phyloP scores from a whole-genome alignment of 2,329 filamentous ascomycete species.

The Rhytidhysteron rufulum region DNA sequence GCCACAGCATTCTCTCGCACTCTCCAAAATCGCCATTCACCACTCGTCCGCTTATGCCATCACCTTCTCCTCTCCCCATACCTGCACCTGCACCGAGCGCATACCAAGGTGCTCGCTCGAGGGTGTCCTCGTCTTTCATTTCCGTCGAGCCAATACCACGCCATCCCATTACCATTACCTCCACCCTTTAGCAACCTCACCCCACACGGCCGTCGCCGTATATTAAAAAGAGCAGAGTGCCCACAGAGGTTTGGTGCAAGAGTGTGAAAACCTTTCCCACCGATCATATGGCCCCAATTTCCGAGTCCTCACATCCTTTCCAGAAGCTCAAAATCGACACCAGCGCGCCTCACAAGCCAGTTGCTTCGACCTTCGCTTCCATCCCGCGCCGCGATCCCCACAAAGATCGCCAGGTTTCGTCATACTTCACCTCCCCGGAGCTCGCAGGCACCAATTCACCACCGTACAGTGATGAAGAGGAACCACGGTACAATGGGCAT shows the following conservation, averaged over 20 bases:
- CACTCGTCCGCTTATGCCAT: not conserved
- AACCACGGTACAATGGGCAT: slow-evolving; percentile 12
- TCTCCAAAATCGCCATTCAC: no score
- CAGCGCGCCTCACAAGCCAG: slow-evolving; percentile 28
- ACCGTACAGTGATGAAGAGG: slow-evolving; percentile 15
- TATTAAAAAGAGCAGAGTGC: slow-evolving; percentile 18
- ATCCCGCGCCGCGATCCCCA: slow-evolving; percentile 26
- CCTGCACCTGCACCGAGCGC: slow-evolving; percentile 3
- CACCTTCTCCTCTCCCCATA: not conserved
- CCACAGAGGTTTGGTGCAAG: slow-evolving; percentile 30
- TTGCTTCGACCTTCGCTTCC: slow-evolving; percentile 34
- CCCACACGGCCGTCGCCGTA: slow-evolving; percentile 20
- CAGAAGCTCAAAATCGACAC: slow-evolving; percentile 41
- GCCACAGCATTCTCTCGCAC: not conserved
- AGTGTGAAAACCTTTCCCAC: slow-evolving; percentile 19
- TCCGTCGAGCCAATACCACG: no score
- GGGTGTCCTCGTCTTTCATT: slow-evolving; percentile 11
- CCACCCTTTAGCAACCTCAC: slow-evolving; percentile 26
- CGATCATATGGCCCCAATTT: slow-evolving; percentile 35
- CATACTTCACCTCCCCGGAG: slow-evolving; percentile 17
- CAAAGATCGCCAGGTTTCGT: slow-evolving; percentile 18
- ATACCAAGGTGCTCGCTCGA: slow-evolving; percentile 8
- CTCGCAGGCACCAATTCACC: slow-evolving; percentile 16
- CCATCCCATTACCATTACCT: no score
- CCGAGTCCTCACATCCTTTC: slow-evolving; percentile 38